Evolutionary conservation across 2,329 filamentous ascomycete species (phyloP).

Genomic region (Fusarium ramigenum): DNA sequence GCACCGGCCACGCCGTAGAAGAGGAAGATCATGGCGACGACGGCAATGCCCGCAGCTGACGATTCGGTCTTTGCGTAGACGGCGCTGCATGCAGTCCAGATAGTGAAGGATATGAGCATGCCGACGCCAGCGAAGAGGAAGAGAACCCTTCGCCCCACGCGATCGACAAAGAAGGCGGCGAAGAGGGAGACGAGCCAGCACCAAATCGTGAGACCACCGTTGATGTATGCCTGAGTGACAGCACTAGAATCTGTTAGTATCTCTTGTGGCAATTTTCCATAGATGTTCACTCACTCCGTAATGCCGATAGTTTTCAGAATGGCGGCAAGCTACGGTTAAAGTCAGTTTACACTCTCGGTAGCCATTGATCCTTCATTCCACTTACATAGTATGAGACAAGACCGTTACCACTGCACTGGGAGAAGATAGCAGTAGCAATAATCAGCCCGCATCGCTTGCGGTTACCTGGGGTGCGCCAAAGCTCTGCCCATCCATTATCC

Average conservation of each 20-base stretch:
- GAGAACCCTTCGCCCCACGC: conserved; percentile 33
- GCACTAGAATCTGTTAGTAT: conserved; percentile 11
- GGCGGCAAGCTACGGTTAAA: conserved; percentile 17
- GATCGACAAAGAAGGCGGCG: conserved; percentile 40
- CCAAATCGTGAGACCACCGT: conserved; percentile 40
- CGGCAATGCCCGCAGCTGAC: conserved; percentile 23
- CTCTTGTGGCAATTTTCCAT: rapidly evolving
- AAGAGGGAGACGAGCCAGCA: conserved; percentile 37
- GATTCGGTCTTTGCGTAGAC: conserved; percentile 40
- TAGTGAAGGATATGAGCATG: conserved; percentile 38
- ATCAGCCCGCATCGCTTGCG: conserved; percentile 35
- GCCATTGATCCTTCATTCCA: rapidly evolving
- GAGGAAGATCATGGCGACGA: conserved; percentile 41
- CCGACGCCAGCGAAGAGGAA: conserved; percentile 38
- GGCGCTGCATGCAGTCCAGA: conserved; percentile 39
- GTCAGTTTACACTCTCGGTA: not conserved
- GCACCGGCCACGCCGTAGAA: conserved; percentile 39
- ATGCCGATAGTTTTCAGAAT: conserved; percentile 38
- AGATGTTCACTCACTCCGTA: conserved; percentile 19
- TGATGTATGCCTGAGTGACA: conserved; percentile 38
- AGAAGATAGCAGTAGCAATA: conserved; percentile 36
- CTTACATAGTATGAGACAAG: conserved; percentile 39
- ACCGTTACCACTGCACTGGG: conserved; percentile 38
- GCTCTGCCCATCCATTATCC: conserved; percentile 25
- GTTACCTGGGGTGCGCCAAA: conserved; percentile 35